Conservation (phyloP, 371 early-diverging fungal species). For the Mortierella sp. region DNA sequence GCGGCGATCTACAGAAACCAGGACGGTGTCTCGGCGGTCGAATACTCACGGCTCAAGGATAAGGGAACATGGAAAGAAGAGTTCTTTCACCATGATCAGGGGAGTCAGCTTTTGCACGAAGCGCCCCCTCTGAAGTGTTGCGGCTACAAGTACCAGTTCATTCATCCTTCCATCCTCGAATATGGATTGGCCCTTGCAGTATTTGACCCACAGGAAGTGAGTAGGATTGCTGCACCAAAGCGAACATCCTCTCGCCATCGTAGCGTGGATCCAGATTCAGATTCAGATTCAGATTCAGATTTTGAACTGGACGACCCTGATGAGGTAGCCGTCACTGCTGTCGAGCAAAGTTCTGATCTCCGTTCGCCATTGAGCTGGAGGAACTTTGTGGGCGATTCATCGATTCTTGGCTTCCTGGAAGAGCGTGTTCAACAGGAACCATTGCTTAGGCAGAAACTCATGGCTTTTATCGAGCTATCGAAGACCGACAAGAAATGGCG, state of each 20-base stretch:
- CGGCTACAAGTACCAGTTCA: conserved; percentile 5
- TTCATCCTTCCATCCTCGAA: conserved; percentile 7
- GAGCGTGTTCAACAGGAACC: neutral
- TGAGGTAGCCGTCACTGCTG: neutral
- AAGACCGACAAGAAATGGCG: neutral
- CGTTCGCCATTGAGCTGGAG: neutral
- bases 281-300: neutral
- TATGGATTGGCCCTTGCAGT: neutral
- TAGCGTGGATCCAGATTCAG: no score
- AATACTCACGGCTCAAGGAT: neutral
- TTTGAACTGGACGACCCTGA: neutral
- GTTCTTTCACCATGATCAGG: neutral
- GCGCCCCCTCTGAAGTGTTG: neutral
- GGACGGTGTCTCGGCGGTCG: neutral
- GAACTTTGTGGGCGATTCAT: neutral
- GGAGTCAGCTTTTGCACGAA: neutral
- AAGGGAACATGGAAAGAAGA: neutral
- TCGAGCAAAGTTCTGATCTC: neutral
- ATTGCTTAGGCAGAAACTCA: neutral
- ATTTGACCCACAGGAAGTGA: conserved; percentile 1
- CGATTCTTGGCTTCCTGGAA: neutral
- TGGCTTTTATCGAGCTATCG: neutral
- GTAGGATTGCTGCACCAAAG: neutral
- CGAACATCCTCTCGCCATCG: neutral
- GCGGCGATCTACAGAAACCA: neutral